Base-by-base conservation (phyloP, 192 early-diverging fungal species). In the Podila epigama region DNA sequence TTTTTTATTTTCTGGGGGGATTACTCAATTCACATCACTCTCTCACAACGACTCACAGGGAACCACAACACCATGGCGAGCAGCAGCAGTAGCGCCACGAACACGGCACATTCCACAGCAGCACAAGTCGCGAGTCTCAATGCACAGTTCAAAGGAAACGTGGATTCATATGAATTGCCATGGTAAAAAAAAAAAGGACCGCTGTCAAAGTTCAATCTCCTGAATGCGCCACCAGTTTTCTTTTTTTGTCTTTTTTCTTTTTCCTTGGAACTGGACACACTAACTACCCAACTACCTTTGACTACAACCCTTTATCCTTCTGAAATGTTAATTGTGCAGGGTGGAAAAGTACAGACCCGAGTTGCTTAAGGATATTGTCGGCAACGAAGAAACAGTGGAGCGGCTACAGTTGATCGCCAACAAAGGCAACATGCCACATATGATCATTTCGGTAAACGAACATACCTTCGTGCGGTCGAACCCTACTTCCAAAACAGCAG, bases 321-420 rank as follows among this genome's bases (percentile, higher is more conserved):
- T 50, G 15, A 29, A n/a, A 7, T 18, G 18, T 52, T 2, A 44
- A 33, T 15, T 6, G 31, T 27, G 16, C 37, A 83, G 93, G 93
- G 91, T 99, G 29, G 97, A 99, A 82, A 97, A 99, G 79, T 96
- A 99, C 81, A 85, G 97, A 57, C 97, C 97, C 22, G 70, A 81
- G 18, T 59, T 89, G 41, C 83, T 99, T 39, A 90, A 89, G 37
- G 96, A 97, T 68, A 91, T 99, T 73, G 95, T 97, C 1, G 97
- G 97, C 10, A 99, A 99, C 79, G 87, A 93, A 40, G 95, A 97
- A 31, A 97, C 95, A 11, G 92, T 99, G 16, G 82, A 89, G 16
- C 82, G 97, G 12, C 83, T 99, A 37, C 83, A 87, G 15, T 82
- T 95, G 48, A 99, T 99, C 82, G 92, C 94, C 1, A 81, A 87